Evolutionary conservation across 805 yeast genomes (phyloP).

Genomic region (Candida xyloterini): DNA sequence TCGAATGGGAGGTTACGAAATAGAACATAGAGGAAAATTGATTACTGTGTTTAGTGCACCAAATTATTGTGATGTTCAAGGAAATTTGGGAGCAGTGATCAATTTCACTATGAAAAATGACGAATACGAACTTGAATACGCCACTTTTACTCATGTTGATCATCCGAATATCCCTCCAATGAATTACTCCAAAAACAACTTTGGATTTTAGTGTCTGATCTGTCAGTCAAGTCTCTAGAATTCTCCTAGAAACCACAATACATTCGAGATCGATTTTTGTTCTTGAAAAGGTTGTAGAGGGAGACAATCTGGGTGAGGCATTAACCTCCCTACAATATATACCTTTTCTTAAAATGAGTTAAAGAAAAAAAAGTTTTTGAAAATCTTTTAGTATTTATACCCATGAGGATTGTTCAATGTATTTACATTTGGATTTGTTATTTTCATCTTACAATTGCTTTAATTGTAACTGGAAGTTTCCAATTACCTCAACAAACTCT

Average conservation of each 20-base stretch:
- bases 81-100: slow-evolving; percentile 87
- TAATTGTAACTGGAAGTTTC: slow-evolving; percentile 1
- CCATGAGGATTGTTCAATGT: neutral
- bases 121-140: slow-evolving; percentile 48
- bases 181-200: slow-evolving; percentile 68
- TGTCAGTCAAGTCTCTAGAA: slow-evolving; percentile 10
- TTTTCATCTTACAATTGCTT: neutral
- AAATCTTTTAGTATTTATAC: slow-evolving; percentile 3
- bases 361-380: slow-evolving; percentile 20
- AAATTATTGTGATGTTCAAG: slow-evolving; percentile 90
- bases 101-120: slow-evolving; percentile 55
- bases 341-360: slow-evolving; percentile 34
- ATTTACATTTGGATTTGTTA: neutral
- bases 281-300: slow-evolving; percentile 40
- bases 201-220: slow-evolving; percentile 33
- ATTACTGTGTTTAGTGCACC: slow-evolving; percentile 98
- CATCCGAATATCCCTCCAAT: slow-evolving; percentile 93
- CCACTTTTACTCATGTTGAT: slow-evolving; percentile 73
- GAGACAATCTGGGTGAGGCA: slow-evolving; percentile 35
- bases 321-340: slow-evolving; percentile 40
- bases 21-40: slow-evolving; percentile 81
- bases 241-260: slow-evolving; percentile 2
- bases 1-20: slow-evolving; percentile 84
- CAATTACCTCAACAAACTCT: slow-evolving; percentile 1
- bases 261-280: slow-evolving; percentile 10